Percentiles rank a stretch among this genome's conserved stretches.
These are phyloP conservation scores for Teratosphaeria gauchensis DNA, from an alignment of 2,329 filamentous ascomycete species.

Conservation along the genomic window DNA sequence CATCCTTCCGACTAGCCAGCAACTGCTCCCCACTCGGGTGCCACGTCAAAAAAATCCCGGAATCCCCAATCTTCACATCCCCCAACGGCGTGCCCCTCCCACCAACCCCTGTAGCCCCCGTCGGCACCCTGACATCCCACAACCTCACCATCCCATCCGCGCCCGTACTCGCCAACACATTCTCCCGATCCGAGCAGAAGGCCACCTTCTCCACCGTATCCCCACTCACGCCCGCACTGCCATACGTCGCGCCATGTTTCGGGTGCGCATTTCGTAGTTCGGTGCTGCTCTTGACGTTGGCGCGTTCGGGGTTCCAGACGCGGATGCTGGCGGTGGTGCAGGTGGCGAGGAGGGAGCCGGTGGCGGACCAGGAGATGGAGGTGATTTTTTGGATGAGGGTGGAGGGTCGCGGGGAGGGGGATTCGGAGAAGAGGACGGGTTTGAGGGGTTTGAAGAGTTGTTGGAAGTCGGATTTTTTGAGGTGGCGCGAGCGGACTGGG, in stretches of 20 bases:
- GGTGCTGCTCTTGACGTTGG: constrained; percentile 63
- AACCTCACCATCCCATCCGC: constrained; percentile 65
- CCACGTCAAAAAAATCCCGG: constrained; percentile 50
- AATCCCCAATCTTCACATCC: constrained; percentile 46
- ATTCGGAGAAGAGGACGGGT: constrained; percentile 55
- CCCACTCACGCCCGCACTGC: constrained; percentile 40
- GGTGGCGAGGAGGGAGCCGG: constrained; percentile 74
- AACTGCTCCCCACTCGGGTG: constrained; percentile 60
- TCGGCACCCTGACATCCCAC: constrained; percentile 63
- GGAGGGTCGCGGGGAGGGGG: constrained; percentile 21
- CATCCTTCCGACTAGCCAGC: constrained; percentile 63
- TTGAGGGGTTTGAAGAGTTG: constrained; percentile 57
- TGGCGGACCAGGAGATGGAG: constrained; percentile 65
- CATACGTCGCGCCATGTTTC: constrained; percentile 12
- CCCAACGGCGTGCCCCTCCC: constrained; percentile 33
- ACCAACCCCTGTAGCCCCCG: constrained; percentile 27
- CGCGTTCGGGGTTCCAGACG: constrained; percentile 73
- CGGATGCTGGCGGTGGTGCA: constrained; percentile 62
- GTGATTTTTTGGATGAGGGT: constrained; percentile 22
- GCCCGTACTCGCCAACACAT: constrained; percentile 65
- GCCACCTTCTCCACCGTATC: constrained; percentile 63
- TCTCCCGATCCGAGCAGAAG: constrained; percentile 68
- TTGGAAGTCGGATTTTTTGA: constrained; percentile 63
- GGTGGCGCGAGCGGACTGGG: constrained; percentile 42
- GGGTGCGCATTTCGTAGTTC: constrained; percentile 48